Conservation (phyloP, 1,284 basidiomycete species). For the Tilletia indica region DNA sequence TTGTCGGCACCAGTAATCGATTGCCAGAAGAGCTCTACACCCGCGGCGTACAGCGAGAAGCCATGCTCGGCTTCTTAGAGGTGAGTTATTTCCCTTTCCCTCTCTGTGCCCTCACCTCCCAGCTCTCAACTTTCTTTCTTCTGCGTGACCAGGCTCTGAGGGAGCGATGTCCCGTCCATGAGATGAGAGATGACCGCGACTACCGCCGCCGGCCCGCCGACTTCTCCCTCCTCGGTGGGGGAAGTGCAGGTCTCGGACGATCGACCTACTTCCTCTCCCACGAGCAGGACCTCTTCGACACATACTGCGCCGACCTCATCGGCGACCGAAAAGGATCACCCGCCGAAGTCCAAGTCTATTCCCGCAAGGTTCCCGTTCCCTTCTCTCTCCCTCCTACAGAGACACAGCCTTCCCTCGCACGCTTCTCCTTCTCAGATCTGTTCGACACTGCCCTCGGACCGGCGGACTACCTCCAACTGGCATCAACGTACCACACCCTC, state of each 20-base stretch:
- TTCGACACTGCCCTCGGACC: conserved; percentile 69
- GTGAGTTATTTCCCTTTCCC: neutral
- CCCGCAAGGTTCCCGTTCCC: conserved; percentile 62
- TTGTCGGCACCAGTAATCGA: conserved; percentile 65
- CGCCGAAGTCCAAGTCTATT: conserved; percentile 59
- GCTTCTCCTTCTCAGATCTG: conserved; percentile 66
- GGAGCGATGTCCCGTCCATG: conserved; percentile 65
- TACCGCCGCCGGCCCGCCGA: conserved; percentile 55
- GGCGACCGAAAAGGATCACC: conserved; percentile 18
- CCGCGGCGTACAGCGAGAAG: conserved; percentile 52
- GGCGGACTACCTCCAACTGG: conserved; percentile 70
- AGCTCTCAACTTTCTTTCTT: too few relatives aligned
- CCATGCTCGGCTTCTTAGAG: conserved; percentile 17
- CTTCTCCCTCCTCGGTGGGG: neutral
- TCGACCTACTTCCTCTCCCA: conserved; percentile 34
- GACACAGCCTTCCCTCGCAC: conserved; percentile 56
- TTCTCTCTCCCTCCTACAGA: conserved; percentile 53
- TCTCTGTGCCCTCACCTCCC: too few relatives aligned
- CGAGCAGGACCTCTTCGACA: conserved; percentile 32
- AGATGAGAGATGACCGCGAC: conserved; percentile 59
- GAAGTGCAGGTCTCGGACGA: neutral
- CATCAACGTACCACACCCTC: conserved; percentile 65
- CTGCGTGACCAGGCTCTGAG: conserved; percentile 61
- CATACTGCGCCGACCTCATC: conserved; percentile 21
- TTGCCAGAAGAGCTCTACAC: conserved; percentile 70